phyloP scores from a whole-genome alignment of 352 stramenopile genomes.

The Stephanocyclus meneghinianus region DNA sequence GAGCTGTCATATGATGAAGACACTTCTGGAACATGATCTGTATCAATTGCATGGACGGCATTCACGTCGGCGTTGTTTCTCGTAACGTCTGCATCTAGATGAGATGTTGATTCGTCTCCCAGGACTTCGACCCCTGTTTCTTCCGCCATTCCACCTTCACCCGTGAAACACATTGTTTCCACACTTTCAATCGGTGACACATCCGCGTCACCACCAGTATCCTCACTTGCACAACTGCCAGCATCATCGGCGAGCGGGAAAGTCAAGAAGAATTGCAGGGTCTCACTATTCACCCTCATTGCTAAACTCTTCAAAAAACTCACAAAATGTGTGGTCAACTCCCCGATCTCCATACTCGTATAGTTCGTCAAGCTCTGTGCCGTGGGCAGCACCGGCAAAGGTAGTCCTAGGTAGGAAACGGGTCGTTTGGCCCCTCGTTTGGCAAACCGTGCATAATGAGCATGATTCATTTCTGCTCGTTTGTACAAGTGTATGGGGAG shows the following conservation, averaged over 20 bases:
- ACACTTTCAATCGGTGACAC: neutral
- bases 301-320: constrained; percentile 81
- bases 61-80: too few species aligned
- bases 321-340: constrained; percentile 80
- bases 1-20: neutral
- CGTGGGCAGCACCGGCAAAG: neutral
- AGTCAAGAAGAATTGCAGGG: constrained; percentile 82
- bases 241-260: constrained; percentile 45
- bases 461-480: constrained; percentile 49
- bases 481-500: constrained; percentile 70
- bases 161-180: neutral
- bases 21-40: neutral
- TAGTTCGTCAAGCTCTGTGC: neutral
- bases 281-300: constrained; percentile 81
- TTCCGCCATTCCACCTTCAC: neutral
- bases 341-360: constrained; percentile 57
- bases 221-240: neutral
- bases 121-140: neutral
- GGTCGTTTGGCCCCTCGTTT: neutral
- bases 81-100: neutral
- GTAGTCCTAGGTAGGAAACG: neutral
- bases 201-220: neutral
- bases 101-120: neutral
- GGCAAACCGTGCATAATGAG: neutral
- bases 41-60: neutral